Percentiles rank a stretch among this genome's conserved stretches.
phyloP scores from a whole-genome alignment of 352 stramenopile genomes.

The Phytophthora tubulina region DNA sequence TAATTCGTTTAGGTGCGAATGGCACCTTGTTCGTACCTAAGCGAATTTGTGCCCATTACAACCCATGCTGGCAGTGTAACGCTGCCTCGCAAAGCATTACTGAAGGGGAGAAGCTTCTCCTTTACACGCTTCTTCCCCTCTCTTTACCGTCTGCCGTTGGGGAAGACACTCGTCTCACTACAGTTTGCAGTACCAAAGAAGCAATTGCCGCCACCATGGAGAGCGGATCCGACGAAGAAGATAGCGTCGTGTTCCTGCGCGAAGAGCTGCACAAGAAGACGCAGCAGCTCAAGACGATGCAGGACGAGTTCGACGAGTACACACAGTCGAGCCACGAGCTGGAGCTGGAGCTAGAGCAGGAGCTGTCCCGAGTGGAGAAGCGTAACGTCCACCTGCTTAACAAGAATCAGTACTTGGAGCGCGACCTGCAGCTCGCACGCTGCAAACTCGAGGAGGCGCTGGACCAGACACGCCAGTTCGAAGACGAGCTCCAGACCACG shows the following conservation, averaged over 20 bases:
- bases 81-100: slow-evolving; percentile 13
- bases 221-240: slow-evolving; percentile 46
- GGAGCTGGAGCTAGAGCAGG: slow-evolving; percentile 80
- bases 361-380: slow-evolving; percentile 73
- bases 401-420: slow-evolving; percentile 66
- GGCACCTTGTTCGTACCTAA: slow-evolving; percentile 14
- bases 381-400: slow-evolving; percentile 50
- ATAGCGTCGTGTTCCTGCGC: slow-evolving; percentile 48
- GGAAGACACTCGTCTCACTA: slow-evolving; percentile 23
- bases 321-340: slow-evolving; percentile 86
- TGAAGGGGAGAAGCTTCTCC: slow-evolving; percentile 31
- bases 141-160: slow-evolving; percentile 18
- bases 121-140: slow-evolving; percentile 15
- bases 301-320: slow-evolving; percentile 86
- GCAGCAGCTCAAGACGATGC: slow-evolving; percentile 72
- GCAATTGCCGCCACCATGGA: slow-evolving; percentile 28
- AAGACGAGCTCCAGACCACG: slow-evolving; percentile 59
- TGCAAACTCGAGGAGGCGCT: slow-evolving; percentile 66
- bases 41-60: slow-evolving; percentile 18
- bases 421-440: slow-evolving; percentile 56
- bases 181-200: neutral
- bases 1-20: too few species aligned
- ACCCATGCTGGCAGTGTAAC: neutral
- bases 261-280: slow-evolving; percentile 61
- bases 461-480: slow-evolving; percentile 59